Evolutionary conservation across 2,329 filamentous ascomycete species (phyloP).

Genomic region (Paecilomyces dactylethromorphus): DNA sequence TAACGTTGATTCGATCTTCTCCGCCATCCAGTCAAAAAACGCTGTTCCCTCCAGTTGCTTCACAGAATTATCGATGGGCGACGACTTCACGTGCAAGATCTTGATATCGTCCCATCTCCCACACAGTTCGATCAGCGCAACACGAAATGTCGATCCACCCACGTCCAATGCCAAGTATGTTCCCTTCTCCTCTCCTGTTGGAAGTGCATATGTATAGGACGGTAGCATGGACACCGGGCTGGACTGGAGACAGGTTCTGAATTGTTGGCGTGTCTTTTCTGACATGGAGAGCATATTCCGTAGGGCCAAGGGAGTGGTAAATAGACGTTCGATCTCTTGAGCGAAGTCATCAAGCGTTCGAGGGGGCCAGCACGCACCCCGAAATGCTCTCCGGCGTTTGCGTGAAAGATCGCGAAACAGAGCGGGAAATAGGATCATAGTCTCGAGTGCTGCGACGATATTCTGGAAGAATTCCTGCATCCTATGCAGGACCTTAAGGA

Average conservation of each 20-base stretch:
- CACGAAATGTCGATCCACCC: conserved; percentile 60
- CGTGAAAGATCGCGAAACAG: conserved; percentile 27
- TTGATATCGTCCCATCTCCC: conserved; percentile 46
- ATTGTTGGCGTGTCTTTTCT: conserved; percentile 43
- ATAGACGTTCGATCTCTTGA: conserved; percentile 31
- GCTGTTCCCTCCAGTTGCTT: conserved; percentile 48
- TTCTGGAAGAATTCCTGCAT: conserved; percentile 36
- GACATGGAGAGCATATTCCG: conserved; percentile 38
- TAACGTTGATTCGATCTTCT: conserved; percentile 51
- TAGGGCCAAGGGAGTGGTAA: conserved; percentile 28
- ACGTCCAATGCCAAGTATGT: conserved; percentile 58
- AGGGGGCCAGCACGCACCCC: conserved; percentile 26
- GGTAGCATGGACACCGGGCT: conserved; percentile 59
- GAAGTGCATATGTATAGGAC: conserved; percentile 57
- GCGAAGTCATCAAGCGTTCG: conserved; percentile 33
- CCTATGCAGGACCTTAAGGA: conserved; percentile 33
- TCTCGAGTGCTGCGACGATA: conserved; percentile 32
- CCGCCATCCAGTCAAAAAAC: conserved; percentile 64
- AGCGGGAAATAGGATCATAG: conserved; percentile 34
- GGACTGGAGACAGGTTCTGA: conserved; percentile 47
- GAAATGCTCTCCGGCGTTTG: conserved; percentile 26
- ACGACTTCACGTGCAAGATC: conserved; percentile 49
- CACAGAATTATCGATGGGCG: conserved; percentile 51
- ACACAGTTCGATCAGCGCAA: conserved; percentile 52
- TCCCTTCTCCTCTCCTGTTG: conserved; percentile 53